Base-by-base conservation (phyloP, 352 stramenopile species). In the Aphanomyces euteiches region DNA sequence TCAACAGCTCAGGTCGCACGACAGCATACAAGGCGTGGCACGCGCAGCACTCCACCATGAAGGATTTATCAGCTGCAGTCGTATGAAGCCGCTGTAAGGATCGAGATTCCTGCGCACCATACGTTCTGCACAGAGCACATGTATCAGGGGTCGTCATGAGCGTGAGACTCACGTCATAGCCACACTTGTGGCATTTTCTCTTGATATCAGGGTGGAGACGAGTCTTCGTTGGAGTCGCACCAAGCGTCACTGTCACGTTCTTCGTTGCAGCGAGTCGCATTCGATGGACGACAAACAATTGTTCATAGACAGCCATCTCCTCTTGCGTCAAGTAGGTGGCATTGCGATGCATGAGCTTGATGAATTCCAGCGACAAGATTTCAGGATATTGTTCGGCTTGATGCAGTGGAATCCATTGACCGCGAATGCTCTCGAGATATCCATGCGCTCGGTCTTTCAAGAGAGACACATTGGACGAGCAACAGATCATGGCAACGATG, bases 321-420 rank as follows among this genome's bases (percentile, higher is more conserved):
- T 70, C 36, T 3, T 8, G 5, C 2, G 3, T 70, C n/a, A 70
- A 21, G 34, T 45, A 50, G 5, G 36, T 21, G 15, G 19, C 6
- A 21, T 39, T n/a, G 47, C 64, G 64, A 21, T 70, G 40, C 17
- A 70, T 12, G 37, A 70, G 64, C 64, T 70, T 60, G 54, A 70
- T 70, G 15, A 47, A 70, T 4, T 70, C 64, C 6, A 70, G 12
- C 54, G 64, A 60, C n/a, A 70, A 21, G 17, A 70, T 63, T 21
- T 70, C 64, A n/a, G 64, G 47, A n/a, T 41, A 63, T 15, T 40
- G 17, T 7, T 15, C 40, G 2, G 43, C 10, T 3, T 40, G 4
- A 12, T 61, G 47, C 4, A 70, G 40, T 12, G 45, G 64, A 7
- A 70, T 19, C 64, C 64, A 70, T 7, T n/a, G n/a, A 40, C 64